phyloP scores from a whole-genome alignment of 805 yeast genomes.

The Maudiozyma bulderi region DNA sequence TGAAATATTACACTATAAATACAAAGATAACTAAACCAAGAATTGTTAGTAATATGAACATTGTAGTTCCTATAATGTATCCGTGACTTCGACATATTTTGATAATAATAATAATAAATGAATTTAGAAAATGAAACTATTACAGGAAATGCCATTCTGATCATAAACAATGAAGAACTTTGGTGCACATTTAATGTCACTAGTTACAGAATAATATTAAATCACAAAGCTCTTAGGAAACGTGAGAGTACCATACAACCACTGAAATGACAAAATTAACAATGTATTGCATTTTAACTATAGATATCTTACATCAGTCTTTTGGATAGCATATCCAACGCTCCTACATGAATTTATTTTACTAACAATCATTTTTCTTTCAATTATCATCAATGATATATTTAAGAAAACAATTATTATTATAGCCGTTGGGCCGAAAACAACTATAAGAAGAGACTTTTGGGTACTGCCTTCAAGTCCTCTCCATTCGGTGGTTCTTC shows the following conservation, averaged over 20 bases:
- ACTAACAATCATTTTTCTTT: slow-evolving; percentile 7
- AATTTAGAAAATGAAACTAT: too few relatives aligned
- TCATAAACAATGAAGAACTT: too few relatives aligned
- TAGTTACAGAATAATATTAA: neutral
- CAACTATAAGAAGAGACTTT: slow-evolving; percentile 95
- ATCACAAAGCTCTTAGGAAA: neutral
- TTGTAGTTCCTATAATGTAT: neutral
- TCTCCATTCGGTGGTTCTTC: slow-evolving; percentile 99
- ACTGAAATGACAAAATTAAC: neutral
- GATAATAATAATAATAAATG: too few relatives aligned
- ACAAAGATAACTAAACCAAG: neutral
- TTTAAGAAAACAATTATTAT: neutral
- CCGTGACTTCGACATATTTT: too few relatives aligned
- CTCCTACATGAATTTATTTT: neutral
- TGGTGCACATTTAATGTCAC: neutral
- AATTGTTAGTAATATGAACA: neutral
- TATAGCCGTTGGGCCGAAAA: slow-evolving; percentile 96
- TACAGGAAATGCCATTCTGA: too few relatives aligned
- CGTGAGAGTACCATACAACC: neutral
- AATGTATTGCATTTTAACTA: neutral
- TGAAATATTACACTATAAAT: neutral
- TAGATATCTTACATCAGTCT: neutral
- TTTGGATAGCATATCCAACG: neutral
- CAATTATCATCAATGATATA: too few relatives aligned
- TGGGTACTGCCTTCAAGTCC: slow-evolving; percentile 99